phyloP scores from a whole-genome alignment of 2,329 filamentous ascomycete species.

The Talaromyces albobiverticillius region DNA sequence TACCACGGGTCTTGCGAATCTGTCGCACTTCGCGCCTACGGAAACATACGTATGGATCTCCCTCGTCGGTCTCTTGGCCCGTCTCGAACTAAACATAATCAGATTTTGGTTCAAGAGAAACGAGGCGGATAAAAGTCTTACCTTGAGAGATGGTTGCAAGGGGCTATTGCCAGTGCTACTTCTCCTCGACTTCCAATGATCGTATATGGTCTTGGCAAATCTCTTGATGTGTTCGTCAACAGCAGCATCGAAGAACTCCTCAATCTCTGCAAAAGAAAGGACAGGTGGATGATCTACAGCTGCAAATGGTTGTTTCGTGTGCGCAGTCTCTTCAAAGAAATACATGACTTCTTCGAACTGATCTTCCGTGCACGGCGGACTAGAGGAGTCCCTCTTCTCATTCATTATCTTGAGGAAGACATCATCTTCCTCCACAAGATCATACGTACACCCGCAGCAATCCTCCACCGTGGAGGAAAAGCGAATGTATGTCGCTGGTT shows the following conservation, averaged over 20 bases:
- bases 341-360: constrained; percentile 93
- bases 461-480: constrained; percentile 98
- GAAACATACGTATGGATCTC: constrained; percentile 98
- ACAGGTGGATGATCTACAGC: constrained; percentile 85
- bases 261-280: constrained; percentile 69
- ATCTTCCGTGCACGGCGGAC: constrained; percentile 74
- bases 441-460: constrained; percentile 84
- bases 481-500: constrained; percentile 90
- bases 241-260: constrained; percentile 62
- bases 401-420: constrained; percentile 82
- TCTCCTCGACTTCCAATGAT: constrained; percentile 79
- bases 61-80: constrained; percentile 89
- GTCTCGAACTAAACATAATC: constrained; percentile 66
- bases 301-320: constrained; percentile 81
- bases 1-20: constrained; percentile 88
- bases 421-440: constrained; percentile 90
- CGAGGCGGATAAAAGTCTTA: constrained; percentile 23
- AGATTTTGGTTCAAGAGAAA: background rate
- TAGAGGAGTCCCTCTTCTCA: constrained; percentile 60
- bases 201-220: constrained; percentile 77
- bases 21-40: constrained; percentile 89
- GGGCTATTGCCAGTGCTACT: constrained; percentile 65
- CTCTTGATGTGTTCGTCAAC: constrained; percentile 53
- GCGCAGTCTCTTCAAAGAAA: constrained; percentile 85
- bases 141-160: constrained; percentile 75